Evolutionary conservation across 768 basidiomycete genomes (phyloP), one percentile per base, ranked within the genome.

Genomic region (Lactarius evosmus): DNA sequence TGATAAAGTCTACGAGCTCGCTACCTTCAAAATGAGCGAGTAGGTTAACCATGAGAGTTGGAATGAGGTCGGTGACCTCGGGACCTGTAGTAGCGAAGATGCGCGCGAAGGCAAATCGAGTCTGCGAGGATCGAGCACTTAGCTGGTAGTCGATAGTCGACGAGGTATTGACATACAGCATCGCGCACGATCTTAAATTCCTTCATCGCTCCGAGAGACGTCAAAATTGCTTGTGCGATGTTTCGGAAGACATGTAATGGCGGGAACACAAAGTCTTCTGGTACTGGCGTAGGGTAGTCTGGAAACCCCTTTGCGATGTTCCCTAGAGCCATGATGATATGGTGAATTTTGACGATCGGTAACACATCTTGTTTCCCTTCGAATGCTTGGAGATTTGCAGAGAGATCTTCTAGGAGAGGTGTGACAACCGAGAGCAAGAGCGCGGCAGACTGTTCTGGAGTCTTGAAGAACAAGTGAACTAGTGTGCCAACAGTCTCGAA

Each of bases 251-350:
- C 85, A 56, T 87, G 84, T 59, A 93, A 74, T 1, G 86, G 85
- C 0, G 93, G 90, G 22, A 86, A 77, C 9, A 85, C 80, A 69
- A 87, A 88, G 34, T 84, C 85, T 69, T 83, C 81, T 0, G 86
- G 84, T 1, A 87, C 76, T 1, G 85, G 82, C 17, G 82, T 84
- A 49, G 92, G 90, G 70, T 89, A 89, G 72, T 94, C 93, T 0
- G 97, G 97, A 76, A 98, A 98, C 14, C 97, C 97, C 76, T 97
- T 97, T 38, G 95, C 91, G 60, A 98, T 85, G 70, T 91, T 93
- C 14, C 96, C 96, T 25, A 98, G 79, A 3, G 96, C 95, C 87
- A 96, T 90, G 73, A 98, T 89, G 68, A 88, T 82, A 76, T 98
- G 95, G 70, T 98, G 97, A 8, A 94, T 85, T 71, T 85, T 86